Percentiles rank a stretch among this genome's conserved stretches.
phyloP scores from a whole-genome alignment of 371 early-diverging fungal species.

The Mucor velutinosus region DNA sequence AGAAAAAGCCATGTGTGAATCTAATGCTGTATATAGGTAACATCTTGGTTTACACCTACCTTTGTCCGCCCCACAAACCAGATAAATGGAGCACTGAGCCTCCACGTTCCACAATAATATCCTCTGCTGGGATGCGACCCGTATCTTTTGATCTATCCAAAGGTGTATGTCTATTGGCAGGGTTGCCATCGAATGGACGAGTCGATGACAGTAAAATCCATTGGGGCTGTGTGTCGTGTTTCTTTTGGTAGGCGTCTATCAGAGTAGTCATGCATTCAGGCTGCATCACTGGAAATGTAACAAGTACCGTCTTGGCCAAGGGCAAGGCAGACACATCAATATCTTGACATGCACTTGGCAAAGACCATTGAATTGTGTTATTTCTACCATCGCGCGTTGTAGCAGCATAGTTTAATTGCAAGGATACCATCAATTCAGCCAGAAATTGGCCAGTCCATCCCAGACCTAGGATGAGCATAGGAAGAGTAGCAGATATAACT shows the following conservation, averaged over 20 bases:
- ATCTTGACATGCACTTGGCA: conserved; percentile 14
- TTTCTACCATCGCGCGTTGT: conserved; percentile 52
- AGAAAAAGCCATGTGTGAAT: neutral
- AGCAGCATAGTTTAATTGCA: conserved; percentile 35
- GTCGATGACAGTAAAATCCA: conserved; percentile 51
- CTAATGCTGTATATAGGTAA: neutral
- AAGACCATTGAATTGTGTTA: conserved; percentile 39
- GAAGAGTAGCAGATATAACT: conserved; percentile 24
- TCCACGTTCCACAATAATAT: conserved; percentile 24
- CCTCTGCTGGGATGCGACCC: conserved; percentile 40
- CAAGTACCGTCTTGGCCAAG: conserved; percentile 37
- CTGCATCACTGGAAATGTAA: conserved; percentile 43
- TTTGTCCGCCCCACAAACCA: conserved; percentile 48
- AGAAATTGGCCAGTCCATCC: conserved; percentile 56
- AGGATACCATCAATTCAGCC: conserved; percentile 22
- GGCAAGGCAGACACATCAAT: conserved; percentile 35
- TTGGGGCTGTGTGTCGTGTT: conserved; percentile 21
- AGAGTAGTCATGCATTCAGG: conserved; percentile 26
- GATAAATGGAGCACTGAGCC: conserved; percentile 47
- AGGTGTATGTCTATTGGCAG: conserved; percentile 40
- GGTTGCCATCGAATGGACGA: conserved; percentile 33
- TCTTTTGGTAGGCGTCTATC: conserved; percentile 35
- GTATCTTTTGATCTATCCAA: conserved; percentile 38
- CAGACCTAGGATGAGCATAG: conserved; percentile 45
- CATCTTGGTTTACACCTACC: conserved; percentile 20